These are phyloP conservation scores for Kalmusia sp. DNA, from an alignment of 2,329 filamentous ascomycete genomes.

Conservation along the genomic window DNA sequence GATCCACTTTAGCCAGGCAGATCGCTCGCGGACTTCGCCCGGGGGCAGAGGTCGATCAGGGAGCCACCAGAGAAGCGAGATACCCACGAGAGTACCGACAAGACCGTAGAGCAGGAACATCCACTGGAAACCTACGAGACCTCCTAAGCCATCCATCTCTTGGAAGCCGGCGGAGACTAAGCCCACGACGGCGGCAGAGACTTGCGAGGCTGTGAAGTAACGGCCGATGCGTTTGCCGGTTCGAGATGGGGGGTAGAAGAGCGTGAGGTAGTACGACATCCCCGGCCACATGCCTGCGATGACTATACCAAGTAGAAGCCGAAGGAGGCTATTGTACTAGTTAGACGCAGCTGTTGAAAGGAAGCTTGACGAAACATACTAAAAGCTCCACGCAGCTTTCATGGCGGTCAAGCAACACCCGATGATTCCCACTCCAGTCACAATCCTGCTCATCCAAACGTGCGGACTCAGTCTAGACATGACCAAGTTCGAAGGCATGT, in stretches of 20 bases:
- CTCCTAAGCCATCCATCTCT: constrained; percentile 80
- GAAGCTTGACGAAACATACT: constrained; percentile 56
- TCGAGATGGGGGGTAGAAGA: constrained; percentile 88
- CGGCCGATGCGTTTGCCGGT: constrained; percentile 88
- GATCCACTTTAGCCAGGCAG: constrained; percentile 67
- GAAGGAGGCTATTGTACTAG: constrained; percentile 63
- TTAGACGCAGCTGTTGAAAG: neutral
- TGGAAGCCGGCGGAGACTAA: constrained; percentile 92
- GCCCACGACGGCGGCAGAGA: constrained; percentile 88
- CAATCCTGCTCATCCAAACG: constrained; percentile 91
- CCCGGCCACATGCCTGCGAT: constrained; percentile 96
- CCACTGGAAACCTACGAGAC: constrained; percentile 84
- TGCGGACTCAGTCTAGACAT: constrained; percentile 87
- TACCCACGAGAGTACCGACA: constrained; percentile 73
- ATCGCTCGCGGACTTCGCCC: constrained; percentile 63
- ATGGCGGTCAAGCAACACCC: constrained; percentile 85
- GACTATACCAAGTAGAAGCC: constrained; percentile 83
- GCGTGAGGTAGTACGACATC: constrained; percentile 90
- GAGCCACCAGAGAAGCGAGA: constrained; percentile 85
- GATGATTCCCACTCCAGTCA: constrained; percentile 84
- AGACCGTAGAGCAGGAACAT: constrained; percentile 92
- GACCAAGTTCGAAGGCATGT: constrained; percentile 84
- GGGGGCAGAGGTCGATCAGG: constrained; percentile 82
- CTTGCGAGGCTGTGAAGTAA: constrained; percentile 88
- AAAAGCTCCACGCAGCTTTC: constrained; percentile 82